phyloP scores from a whole-genome alignment of 345 rosid genomes.

The Camelina sativa region DNA sequence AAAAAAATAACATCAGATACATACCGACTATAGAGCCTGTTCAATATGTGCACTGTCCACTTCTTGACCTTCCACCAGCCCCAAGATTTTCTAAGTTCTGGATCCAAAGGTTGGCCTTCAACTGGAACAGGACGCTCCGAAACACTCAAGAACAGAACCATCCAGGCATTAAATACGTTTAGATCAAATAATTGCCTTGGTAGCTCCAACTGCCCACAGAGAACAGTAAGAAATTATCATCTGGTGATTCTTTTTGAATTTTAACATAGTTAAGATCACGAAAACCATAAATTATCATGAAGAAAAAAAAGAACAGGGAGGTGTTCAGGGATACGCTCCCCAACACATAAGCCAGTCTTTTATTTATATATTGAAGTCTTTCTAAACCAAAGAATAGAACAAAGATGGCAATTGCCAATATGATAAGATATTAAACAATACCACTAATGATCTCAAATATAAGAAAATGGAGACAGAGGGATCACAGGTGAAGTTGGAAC shows the following conservation, averaged over 20 bases:
- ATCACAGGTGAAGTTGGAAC: slow-evolving; percentile 19
- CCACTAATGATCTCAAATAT: slow-evolving; percentile 9
- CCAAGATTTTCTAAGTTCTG: slow-evolving; percentile 93
- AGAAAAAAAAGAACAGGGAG: slow-evolving; percentile 10
- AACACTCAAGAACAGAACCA: slow-evolving; percentile 84
- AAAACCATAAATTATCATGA: slow-evolving; percentile 19
- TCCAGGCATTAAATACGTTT: slow-evolving; percentile 90
- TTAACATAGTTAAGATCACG: not conserved
- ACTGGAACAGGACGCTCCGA: slow-evolving; percentile 91
- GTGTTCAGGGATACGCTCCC: slow-evolving; percentile 12
- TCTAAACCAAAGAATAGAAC: slow-evolving; percentile 18
- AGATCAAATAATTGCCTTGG: slow-evolving; percentile 84
- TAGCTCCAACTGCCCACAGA: slow-evolving; percentile 79
- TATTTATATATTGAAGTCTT: slow-evolving; percentile 1
- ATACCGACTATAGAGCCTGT: slow-evolving; percentile 90
- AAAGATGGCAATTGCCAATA: not conserved
- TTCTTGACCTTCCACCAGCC: slow-evolving; percentile 99
- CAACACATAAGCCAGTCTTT: slow-evolving; percentile 6
- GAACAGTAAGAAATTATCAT: slow-evolving; percentile 23
- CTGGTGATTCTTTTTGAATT: slow-evolving; percentile 16
- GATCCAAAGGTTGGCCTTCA: slow-evolving; percentile 95
- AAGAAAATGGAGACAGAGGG: slow-evolving; percentile 9
- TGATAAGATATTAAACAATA: slow-evolving; percentile 12
- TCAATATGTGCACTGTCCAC: slow-evolving; percentile 96
- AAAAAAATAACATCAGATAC: slow-evolving; percentile 19